Conservation (phyloP, 768 basidiomycete species). For the Pholiota molesta region DNA sequence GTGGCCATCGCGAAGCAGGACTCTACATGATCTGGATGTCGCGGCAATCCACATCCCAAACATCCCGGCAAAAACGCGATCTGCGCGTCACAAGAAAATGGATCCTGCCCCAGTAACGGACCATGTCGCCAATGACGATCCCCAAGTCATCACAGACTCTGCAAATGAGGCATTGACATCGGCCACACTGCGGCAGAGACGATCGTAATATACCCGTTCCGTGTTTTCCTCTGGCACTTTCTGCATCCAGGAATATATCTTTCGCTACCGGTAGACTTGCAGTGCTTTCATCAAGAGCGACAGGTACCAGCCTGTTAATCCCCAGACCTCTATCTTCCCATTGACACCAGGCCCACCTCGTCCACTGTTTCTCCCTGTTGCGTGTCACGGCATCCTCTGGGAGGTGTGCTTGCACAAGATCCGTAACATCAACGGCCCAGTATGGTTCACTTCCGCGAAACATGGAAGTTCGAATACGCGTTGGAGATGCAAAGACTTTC, state of each 20-base stretch:
- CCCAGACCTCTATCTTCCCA: constrained; percentile 74
- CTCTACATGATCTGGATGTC: constrained; percentile 78
- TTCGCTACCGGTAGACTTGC: constrained; percentile 42
- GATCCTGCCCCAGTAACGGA: constrained; percentile 26
- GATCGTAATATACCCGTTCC: constrained; percentile 17
- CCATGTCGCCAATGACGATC: constrained; percentile 6
- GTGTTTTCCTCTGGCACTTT: neutral
- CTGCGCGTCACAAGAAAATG: constrained; percentile 39
- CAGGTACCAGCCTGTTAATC: constrained; percentile 84
- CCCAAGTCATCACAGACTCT: constrained; percentile 15
- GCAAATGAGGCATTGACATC: constrained; percentile 10
- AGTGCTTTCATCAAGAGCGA: constrained; percentile 61
- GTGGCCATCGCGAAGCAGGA: constrained; percentile 72
- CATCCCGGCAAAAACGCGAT: constrained; percentile 22
- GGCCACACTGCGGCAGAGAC: constrained; percentile 32
- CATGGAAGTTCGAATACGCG: constrained; percentile 49
- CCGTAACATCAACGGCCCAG: constrained; percentile 69
- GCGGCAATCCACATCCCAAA: constrained; percentile 32
- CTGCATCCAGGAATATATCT: constrained; percentile 11
- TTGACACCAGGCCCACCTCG: constrained; percentile 43
- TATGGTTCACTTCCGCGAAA: constrained; percentile 65
- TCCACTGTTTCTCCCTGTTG: constrained; percentile 35
- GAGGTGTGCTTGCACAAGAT: constrained; percentile 42
- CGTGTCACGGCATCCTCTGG: constrained; percentile 29
- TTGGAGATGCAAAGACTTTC: constrained; percentile 45